Base-by-base conservation (phyloP, 208 protist genomes). In the Acanthamoeba triangularis region DNA sequence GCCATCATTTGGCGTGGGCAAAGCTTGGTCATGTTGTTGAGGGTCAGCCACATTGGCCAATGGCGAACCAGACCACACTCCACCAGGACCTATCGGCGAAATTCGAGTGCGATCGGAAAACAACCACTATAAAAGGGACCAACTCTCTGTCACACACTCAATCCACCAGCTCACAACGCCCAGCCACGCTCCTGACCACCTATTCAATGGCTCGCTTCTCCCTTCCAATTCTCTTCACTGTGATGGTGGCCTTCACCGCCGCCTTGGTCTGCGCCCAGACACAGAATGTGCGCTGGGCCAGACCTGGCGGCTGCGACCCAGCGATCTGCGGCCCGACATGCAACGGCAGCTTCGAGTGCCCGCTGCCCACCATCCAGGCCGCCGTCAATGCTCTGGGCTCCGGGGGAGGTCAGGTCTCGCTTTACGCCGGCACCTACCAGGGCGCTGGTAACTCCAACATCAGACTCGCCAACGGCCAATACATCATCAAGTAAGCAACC, bases 281-380 rank as follows among this genome's bases (percentile, higher is more conserved):
- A 18, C 56, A 63, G 56, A 13, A 7, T 1, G 56, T 63, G 56
- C 56, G 56, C 8, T 82, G 74, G 74, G 74, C 37, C 14, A 82
- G 49, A 35, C 74, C 74, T 52, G 74, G 74, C 33, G 74, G 74
- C 11, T 82, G 74, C 74, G 25, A 82, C 35, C 10, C 18, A 5
- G 7, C 33, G 1, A 16, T 35, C 41, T 82, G 74, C 37, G 74
- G 74, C 18, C 3, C 35, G 20, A 8, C 74, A 1, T 82, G 74
- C 37, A 82, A 82, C 23, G 74, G 74, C 33, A 82, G 74, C 74
- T 82, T 82, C 41, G 74, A 82, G 25, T 82, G 74, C 37, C 74
- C 74, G 16, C 23, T 82, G 23, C 23, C 33, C n/a, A 82, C 74
- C 1, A 47, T 82, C 20, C 74, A 82, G 37, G 74, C n/a, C 8